Base-by-base conservation (phyloP, 139 green algal species). In the Auxenochlorella protothecoides region DNA sequence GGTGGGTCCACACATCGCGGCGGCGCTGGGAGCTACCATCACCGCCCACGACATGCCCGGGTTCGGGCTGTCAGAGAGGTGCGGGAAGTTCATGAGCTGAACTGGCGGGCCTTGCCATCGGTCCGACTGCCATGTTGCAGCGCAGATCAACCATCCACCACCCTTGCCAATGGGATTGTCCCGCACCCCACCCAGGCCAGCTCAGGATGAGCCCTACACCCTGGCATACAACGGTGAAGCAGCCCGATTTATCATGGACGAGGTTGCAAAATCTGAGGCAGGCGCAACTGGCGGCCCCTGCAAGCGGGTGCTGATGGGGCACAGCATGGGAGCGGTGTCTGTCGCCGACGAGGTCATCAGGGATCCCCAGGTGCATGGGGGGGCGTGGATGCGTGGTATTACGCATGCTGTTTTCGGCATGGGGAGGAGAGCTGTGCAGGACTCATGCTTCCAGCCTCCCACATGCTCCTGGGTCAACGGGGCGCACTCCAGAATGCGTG, bases 1-100 rank as follows among this genome's bases (percentile, higher is more conserved):
- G 67, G 15, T 84, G 79, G 27, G 83, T 91, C 10, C 77, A 88
- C 72, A 62, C 55, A 60, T 92, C 66, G 81, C 86, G 5, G 68
- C 70, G 4, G 54, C 68, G 12, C 64, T 91, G 70, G 56, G 61
- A 4, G 88, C 82, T 0, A 63, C 85, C 60, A 83, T 93, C n/a
- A 90, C 86, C 2, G 76, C 85, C 5, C 89, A 94, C 72, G 90
- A 96, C 72, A 90, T 89, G 82, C 89, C 88, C 3, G 90, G 90
- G 15, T 96, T 96, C 83, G 90, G 90, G 4, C 82, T 96, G 2
- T 91, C 87, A 0, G 66, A 91, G 66, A 73, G 88, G 84, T 89
- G 65, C 27, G 74, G 15, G 27, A 62, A 8, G 62, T 65, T 6
- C 52, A 3, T 72, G 53, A 60, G 5, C 52, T 57, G 66, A 5